phyloP scores from a whole-genome alignment of 768 basidiomycete species.

The Clathrus columnatus region DNA sequence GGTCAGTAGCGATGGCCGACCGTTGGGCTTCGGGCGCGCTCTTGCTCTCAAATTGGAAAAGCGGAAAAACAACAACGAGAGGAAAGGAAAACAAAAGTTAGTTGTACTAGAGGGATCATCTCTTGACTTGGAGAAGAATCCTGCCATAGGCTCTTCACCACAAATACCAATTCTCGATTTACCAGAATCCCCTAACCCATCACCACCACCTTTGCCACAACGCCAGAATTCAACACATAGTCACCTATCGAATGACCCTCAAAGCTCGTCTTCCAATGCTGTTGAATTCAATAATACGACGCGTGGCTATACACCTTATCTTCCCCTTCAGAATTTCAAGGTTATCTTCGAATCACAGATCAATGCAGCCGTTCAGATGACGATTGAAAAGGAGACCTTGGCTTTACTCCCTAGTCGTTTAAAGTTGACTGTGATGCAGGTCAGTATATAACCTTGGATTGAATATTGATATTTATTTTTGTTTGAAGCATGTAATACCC shows the following conservation, averaged over 20 bases:
- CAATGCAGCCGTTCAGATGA: slow-evolving; percentile 48
- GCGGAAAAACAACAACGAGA: slow-evolving; percentile 28
- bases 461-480: not conserved
- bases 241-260: not conserved
- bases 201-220: not conserved
- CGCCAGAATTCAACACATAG: not conserved
- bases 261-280: not conserved
- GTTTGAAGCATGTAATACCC: slow-evolving; percentile 41
- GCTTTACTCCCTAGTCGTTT: slow-evolving; percentile 50
- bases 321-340: slow-evolving; percentile 53
- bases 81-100: slow-evolving; percentile 11
- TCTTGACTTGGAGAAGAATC: slow-evolving; percentile 20
- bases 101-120: not conserved
- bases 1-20: slow-evolving; percentile 33
- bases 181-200: not conserved
- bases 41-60: slow-evolving; percentile 16
- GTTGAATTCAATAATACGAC: slow-evolving; percentile 16
- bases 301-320: slow-evolving; percentile 54
- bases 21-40: slow-evolving; percentile 1
- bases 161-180: not conserved
- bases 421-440: slow-evolving; percentile 58
- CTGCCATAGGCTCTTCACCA: not conserved
- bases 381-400: slow-evolving; percentile 43
- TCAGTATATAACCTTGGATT: slow-evolving; percentile 14
- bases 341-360: slow-evolving; percentile 55